Evolutionary conservation across 75 land plant species (phyloP).

Genomic region (Ceratopteris richardii): DNA sequence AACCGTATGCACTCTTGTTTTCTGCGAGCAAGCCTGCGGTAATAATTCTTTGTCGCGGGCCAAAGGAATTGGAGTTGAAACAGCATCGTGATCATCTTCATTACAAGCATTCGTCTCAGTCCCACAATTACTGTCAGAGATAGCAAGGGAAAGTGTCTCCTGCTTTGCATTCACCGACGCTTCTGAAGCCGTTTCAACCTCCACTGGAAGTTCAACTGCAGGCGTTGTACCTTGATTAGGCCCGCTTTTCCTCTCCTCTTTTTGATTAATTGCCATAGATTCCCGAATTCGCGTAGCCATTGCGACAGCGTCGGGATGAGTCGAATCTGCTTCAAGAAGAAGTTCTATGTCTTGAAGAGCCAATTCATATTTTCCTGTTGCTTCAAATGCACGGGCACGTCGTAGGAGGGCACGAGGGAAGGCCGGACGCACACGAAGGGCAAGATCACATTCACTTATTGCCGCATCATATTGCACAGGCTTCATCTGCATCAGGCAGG

Average conservation of each 20-base stretch:
- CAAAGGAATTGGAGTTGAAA: too few relatives aligned
- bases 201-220: neutral
- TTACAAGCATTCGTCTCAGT: neutral
- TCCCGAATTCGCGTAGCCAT: conserved; percentile 42
- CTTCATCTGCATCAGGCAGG: conserved; percentile 79
- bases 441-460: conserved; percentile 58
- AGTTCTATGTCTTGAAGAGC: conserved; percentile 55
- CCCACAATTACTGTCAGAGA: neutral
- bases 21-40: too few relatives aligned
- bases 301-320: conserved; percentile 61
- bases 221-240: conserved; percentile 47
- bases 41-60: too few relatives aligned
- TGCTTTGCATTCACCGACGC: too few relatives aligned
- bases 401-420: conserved; percentile 67
- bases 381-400: conserved; percentile 69
- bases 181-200: neutral
- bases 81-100: neutral
- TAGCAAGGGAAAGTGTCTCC: neutral
- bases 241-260: conserved; percentile 37
- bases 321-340: conserved; percentile 40
- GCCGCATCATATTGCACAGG: conserved; percentile 61
- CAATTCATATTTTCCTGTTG: conserved; percentile 41
- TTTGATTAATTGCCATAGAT: conserved; percentile 29
- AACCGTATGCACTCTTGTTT: too few relatives aligned
- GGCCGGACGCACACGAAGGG: conserved; percentile 58